Percentiles rank a stretch among this genome's conserved stretches.
Conservation (phyloP, 768 basidiomycete species). For the Mycena rebaudengoi region DNA sequence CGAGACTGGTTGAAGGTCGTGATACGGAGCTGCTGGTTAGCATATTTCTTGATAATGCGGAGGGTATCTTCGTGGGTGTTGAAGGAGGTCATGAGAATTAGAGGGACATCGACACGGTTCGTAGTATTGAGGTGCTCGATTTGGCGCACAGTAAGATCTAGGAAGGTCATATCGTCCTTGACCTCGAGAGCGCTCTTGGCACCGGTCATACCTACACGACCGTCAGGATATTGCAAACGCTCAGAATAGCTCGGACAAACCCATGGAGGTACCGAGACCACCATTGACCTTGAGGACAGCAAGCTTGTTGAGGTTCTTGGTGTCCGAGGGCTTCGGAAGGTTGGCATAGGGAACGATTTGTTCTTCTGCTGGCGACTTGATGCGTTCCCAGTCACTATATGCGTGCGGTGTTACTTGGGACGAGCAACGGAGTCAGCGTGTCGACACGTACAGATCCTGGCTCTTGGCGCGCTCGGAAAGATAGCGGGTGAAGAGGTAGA, state of each 20-base stretch:
- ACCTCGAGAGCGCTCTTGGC: constrained; percentile 96
- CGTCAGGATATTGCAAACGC: not conserved
- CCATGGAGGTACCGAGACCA: constrained; percentile 92
- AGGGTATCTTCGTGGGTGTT: constrained; percentile 97
- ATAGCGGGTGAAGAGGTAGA: constrained; percentile 95
- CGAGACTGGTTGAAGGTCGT: constrained; percentile 93
- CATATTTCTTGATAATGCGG: constrained; percentile 96
- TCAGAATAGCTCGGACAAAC: constrained; percentile 46
- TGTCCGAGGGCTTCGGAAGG: constrained; percentile 66
- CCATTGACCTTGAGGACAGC: constrained; percentile 97
- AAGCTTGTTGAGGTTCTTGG: constrained; percentile 85
- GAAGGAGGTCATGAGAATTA: constrained; percentile 99
- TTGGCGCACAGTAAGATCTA: constrained; percentile 93
- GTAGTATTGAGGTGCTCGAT: constrained; percentile 95
- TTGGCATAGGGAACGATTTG: constrained; percentile 86
- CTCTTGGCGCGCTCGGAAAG: constrained; percentile 88
- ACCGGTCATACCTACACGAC: constrained; percentile 71
- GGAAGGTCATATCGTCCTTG: constrained; percentile 97
- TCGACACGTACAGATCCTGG: constrained; percentile 77
- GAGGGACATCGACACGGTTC: constrained; percentile 88
- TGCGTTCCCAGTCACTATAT: constrained; percentile 90
- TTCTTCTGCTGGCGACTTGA: constrained; percentile 86
- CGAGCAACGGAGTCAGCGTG: constrained; percentile 3
- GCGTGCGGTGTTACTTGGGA: constrained; percentile 12
- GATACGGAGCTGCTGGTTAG: constrained; percentile 93